Evolutionary conservation across 768 basidiomycete genomes (phyloP), one percentile per base, ranked within the genome.

Genomic region (Xerocomellus dryophilus): DNA sequence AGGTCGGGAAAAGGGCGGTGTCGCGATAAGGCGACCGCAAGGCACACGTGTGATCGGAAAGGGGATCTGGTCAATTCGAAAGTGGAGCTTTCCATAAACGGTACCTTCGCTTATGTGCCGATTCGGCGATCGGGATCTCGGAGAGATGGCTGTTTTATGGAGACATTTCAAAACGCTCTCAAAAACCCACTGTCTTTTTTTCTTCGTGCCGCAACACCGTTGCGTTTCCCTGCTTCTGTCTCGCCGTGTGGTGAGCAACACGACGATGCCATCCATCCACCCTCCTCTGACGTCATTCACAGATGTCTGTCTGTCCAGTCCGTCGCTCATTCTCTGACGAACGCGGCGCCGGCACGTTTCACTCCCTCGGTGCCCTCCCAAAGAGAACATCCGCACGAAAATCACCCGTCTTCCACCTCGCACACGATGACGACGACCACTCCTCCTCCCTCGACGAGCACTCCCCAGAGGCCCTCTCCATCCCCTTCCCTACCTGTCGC

Each of bases 331-430:
- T 76, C 62, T 70, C 75, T 39, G 72, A 76, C 25, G 73, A 76
- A 51, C 65, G 63, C 47, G 75, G 76, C 38, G 66, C 72, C 20
- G 81, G 81, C 54, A 75, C 82, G 20, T 82, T 83, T 51, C 71
- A 72, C 17, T 67, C 78, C 11, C 71, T 84, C 42, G 74, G 75
- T 25, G 45, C 61, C 17, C 76, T 83, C 34, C 83, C 82, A 43
- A 73, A 72, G 27, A 71, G 76, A 58, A 61, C 67, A 15, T 44
- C 63, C 44, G 38, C 50, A 45, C 61, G 42, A 6, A 66, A 61
- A 54, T 23, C 17, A 0, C 52, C 58, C 50, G 50, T 61, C n/a
- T 65, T 61, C 40, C 47, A 64, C 25, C 40, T 72, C 25, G 27
- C 57, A 5, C 54, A 53, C 35, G 64, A 65, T 29, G 69, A 70